phyloP scores from a whole-genome alignment of 371 early-diverging fungal species.

The Syncephalastrum racemosum region DNA sequence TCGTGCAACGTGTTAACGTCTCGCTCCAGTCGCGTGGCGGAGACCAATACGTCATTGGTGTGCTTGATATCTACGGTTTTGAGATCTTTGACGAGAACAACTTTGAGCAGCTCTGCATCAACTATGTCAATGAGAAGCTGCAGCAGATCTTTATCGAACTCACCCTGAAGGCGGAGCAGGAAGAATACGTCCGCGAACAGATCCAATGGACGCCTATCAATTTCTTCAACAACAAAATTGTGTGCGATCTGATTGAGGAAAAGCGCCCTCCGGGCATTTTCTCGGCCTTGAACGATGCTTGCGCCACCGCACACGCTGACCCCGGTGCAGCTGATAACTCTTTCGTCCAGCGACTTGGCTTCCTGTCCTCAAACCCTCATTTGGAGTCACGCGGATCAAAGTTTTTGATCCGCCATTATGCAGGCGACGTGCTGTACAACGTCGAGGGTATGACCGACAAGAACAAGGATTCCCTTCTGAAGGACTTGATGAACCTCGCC shows the following conservation, averaged over 20 bases:
- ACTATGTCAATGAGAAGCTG: slow-evolving; percentile 99
- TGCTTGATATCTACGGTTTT: slow-evolving; percentile 96
- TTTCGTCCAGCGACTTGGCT: slow-evolving; percentile 75
- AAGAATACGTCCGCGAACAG: slow-evolving; percentile 95
- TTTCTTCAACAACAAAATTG: slow-evolving; percentile 98
- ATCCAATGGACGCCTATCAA: slow-evolving; percentile 99
- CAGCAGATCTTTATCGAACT: slow-evolving; percentile 99
- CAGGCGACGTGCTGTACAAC: slow-evolving; percentile 93
- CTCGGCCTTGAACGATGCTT: slow-evolving; percentile 93
- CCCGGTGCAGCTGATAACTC: slow-evolving; percentile 88
- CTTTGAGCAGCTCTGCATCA: slow-evolving; percentile 99
- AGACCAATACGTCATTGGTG: slow-evolving; percentile 84
- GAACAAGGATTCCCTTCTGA: slow-evolving; percentile 96
- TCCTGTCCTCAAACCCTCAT: slow-evolving; percentile 72
- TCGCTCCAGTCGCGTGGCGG: slow-evolving; percentile 68
- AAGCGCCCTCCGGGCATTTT: slow-evolving; percentile 93
- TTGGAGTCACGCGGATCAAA: slow-evolving; percentile 76
- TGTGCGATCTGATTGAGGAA: slow-evolving; percentile 96
- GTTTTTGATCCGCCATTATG: slow-evolving; percentile 95
- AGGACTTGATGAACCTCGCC: slow-evolving; percentile 84
- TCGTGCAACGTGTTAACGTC: slow-evolving; percentile 81
- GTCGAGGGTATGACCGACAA: slow-evolving; percentile 97
- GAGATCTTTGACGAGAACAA: slow-evolving; percentile 97
- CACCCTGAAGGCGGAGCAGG: slow-evolving; percentile 97
- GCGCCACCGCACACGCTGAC: slow-evolving; percentile 90